Evolutionary conservation across 169 alveolate genomes (phyloP), one percentile per base, ranked within the genome.

Genomic region (Cyclospora cayetanensis): DNA sequence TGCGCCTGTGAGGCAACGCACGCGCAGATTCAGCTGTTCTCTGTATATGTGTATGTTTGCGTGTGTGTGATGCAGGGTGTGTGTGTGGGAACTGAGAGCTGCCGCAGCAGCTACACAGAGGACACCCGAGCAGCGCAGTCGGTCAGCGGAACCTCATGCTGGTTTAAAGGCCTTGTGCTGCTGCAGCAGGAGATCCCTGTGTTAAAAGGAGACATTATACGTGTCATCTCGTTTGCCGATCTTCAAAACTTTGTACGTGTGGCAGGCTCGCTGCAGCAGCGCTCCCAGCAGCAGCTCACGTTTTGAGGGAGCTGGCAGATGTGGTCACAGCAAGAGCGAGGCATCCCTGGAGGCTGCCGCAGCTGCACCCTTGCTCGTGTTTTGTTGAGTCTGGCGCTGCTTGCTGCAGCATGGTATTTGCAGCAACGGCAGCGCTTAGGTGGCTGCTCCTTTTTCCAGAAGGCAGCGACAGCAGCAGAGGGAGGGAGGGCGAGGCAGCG

Each of bases 141-240:
- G 0, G 66, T 41, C 34, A 43, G 42, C 15, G 34, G 63, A 4
- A 20, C 90, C 0, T 83, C 90, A 2, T 41, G 70, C 20, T 86
- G 92, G 92, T 86, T 53, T 53, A 86, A 86, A 55, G 92, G 72
- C 1, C 29, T 86, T 2, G 85, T 43, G 27, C n/a, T 86, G 74
- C 53, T 86, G 74, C 72, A 34, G 9, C 85, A 65, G n/a, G 92
- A 86, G 12, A 55, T 35, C 27, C 4, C n/a, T 4, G 92, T 86
- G 22, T 12, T 18, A 18, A 29, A 34, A 27, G 92, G 92, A 31
- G 92, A 86, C 42, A 37, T 27, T 2, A 46, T 86, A 29, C 60
- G 2, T 34, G 92, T 86, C 31, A 53, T 34, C 60, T 66, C 92
- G 25, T 29, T 39, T 18, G 72, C n/a, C 9, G 85, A 86, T 29